Conservation (phyloP, 2,329 filamentous ascomycete genomes). For the Proliferodiscus dingleyae region DNA sequence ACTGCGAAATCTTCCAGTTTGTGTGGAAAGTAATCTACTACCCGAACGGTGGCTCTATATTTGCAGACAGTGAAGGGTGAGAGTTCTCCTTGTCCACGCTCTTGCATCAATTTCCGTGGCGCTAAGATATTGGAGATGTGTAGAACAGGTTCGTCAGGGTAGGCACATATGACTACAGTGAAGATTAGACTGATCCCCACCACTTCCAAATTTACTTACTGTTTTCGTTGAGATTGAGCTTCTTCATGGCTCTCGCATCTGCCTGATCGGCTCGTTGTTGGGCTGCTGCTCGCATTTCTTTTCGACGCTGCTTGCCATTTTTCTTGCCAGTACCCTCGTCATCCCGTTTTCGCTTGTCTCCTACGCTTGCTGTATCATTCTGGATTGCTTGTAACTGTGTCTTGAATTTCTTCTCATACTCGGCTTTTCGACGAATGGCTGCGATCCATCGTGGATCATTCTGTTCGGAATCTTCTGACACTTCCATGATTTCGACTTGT, state of each 20-base stretch:
- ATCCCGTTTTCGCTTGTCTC: conserved; percentile 23
- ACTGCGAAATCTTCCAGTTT: conserved; percentile 66
- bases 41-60: conserved; percentile 66
- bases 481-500: conserved; percentile 50
- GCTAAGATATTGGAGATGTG: conserved; percentile 25
- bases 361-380: conserved; percentile 33
- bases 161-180: conserved; percentile 40
- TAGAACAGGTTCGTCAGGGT: conserved; percentile 35
- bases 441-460: conserved; percentile 48
- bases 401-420: conserved; percentile 48
- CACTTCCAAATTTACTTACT: conserved; percentile 29
- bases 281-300: conserved; percentile 26
- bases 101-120: conserved; percentile 40
- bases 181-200: conserved; percentile 5
- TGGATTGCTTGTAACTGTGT: conserved; percentile 35
- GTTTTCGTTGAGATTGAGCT: conserved; percentile 27
- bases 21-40: conserved; percentile 74
- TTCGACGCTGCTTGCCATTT: conserved; percentile 26
- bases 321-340: conserved; percentile 9
- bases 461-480: conserved; percentile 35
- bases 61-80: conserved; percentile 72
- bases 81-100: conserved; percentile 32
- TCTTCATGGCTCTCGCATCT: conserved; percentile 28
- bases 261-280: conserved; percentile 28
- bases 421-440: conserved; percentile 57